Evolutionary conservation across 495 filamentous ascomycete species (phyloP).

Genomic region (Wilcoxina mikolae): DNA sequence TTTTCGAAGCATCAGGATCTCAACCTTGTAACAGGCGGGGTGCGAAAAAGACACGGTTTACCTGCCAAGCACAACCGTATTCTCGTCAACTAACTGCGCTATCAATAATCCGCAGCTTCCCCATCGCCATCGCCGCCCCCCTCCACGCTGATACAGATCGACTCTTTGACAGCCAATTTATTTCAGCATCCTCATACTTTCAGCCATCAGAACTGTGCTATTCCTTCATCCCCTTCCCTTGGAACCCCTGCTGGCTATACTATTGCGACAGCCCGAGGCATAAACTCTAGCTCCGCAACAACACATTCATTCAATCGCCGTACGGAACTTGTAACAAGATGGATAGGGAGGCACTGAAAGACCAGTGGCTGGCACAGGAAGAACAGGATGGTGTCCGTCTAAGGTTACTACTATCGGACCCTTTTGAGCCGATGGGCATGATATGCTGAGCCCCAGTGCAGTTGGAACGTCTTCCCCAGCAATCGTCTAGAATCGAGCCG

Average conservation of each 20-base stretch:
- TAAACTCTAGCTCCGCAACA: background rate
- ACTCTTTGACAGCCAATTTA: background rate
- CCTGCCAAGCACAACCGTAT: background rate
- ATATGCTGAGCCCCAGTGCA: conserved; percentile 5
- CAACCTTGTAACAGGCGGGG: background rate
- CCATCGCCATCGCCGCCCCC: background rate
- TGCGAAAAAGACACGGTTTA: background rate
- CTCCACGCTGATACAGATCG: background rate
- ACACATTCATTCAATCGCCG: background rate
- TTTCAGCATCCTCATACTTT: background rate
- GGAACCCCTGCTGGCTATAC: background rate
- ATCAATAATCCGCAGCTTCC: background rate
- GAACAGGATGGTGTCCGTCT: conserved; percentile 92
- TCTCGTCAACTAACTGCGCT: background rate
- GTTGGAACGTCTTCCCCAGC: conserved; percentile 98
- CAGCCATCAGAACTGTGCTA: background rate
- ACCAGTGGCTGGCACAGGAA: conserved; percentile 94
- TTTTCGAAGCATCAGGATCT: too few relatives aligned
- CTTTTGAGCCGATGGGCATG: background rate
- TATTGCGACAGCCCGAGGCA: background rate
- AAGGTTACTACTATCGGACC: conserved; percentile 34
- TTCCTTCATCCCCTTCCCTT: background rate
- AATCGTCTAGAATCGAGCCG: conserved; percentile 97
- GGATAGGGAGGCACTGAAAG: conserved; percentile 76
- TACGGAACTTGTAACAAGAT: conserved; percentile 34